phyloP scores from a whole-genome alignment of 2,329 filamentous ascomycete genomes.

The Talaromyces albobiverticillius region DNA sequence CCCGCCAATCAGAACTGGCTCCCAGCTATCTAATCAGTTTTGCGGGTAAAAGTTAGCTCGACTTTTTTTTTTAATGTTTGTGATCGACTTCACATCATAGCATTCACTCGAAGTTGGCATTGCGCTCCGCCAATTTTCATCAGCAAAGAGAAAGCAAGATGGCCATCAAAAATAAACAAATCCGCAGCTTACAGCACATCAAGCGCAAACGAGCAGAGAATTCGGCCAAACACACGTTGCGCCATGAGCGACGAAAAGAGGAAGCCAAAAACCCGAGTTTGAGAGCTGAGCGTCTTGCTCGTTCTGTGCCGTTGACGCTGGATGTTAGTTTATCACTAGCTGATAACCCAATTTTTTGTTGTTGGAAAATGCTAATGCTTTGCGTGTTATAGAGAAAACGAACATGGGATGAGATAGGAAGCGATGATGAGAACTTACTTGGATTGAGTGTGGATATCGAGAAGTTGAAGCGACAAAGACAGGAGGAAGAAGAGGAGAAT shows the following conservation, averaged over 20 bases:
- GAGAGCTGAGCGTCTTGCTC: conserved; percentile 67
- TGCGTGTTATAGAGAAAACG: conserved; percentile 63
- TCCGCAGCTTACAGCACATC: conserved; percentile 73
- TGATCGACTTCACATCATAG: too few relatives aligned
- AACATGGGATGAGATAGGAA: conserved; percentile 77
- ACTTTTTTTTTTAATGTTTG: conserved; percentile 27
- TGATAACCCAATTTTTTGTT: too few relatives aligned
- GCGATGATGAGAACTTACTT: conserved; percentile 45
- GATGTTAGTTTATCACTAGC: conserved; percentile 44
- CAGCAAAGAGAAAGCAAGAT: too few relatives aligned
- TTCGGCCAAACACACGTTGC: conserved; percentile 70
- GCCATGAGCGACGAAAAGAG: conserved; percentile 76
- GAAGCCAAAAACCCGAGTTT: conserved; percentile 80
- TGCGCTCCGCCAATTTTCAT: too few relatives aligned
- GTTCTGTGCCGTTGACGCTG: conserved; percentile 76
- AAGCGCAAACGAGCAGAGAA: conserved; percentile 75
- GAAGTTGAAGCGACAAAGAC: conserved; percentile 46
- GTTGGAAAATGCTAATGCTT: neutral
- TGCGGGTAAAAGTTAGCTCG: conserved; percentile 1
- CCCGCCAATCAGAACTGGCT: neutral
- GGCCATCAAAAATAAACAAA: conserved; percentile 66
- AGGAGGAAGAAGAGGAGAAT: conserved; percentile 37
- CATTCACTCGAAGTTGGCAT: too few relatives aligned
- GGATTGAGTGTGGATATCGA: conserved; percentile 49
- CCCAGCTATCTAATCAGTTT: conserved; percentile 5